Evolutionary conservation across 495 filamentous ascomycete genomes (phyloP).

Genomic region (Bryoglossum gracile): DNA sequence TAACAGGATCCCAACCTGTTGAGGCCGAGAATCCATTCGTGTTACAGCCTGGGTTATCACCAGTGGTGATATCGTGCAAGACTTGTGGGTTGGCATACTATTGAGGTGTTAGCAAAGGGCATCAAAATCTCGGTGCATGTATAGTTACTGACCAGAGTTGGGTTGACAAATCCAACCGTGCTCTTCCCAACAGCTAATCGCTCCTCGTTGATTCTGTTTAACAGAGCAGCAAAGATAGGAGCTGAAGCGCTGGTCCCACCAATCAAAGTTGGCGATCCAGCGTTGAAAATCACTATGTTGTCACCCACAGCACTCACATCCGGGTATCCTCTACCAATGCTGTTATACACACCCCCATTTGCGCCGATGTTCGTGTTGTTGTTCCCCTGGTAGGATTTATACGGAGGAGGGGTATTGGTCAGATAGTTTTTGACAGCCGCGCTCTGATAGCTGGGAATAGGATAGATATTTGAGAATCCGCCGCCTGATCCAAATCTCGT

Average conservation of each 20-base stretch:
- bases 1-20: conserved; percentile 59
- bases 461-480: conserved; percentile 62
- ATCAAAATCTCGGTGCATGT: not conserved
- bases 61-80: conserved; percentile 53
- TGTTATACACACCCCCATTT: conserved; percentile 35
- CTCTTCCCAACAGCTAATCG: conserved; percentile 46
- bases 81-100: conserved; percentile 50
- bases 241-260: conserved; percentile 44
- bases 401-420: conserved; percentile 31
- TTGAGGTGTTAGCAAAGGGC: not conserved
- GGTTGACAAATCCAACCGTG: conserved; percentile 57
- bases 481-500: conserved; percentile 40
- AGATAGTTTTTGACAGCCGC: conserved; percentile 45
- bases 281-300: conserved; percentile 43
- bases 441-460: conserved; percentile 48
- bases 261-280: conserved; percentile 33
- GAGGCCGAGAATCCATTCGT: conserved; percentile 47
- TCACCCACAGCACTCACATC: conserved; percentile 44
- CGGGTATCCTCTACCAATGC: conserved; percentile 27
- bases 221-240: conserved; percentile 35
- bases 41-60: conserved; percentile 51
- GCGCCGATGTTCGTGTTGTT: conserved; percentile 25
- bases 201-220: conserved; percentile 57
- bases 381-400: conserved; percentile 23
- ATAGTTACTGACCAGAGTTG: conserved; percentile 32